These are phyloP conservation scores for Phylloporus arenicola DNA, from an alignment of 768 basidiomycete species.

Conservation along the genomic window DNA sequence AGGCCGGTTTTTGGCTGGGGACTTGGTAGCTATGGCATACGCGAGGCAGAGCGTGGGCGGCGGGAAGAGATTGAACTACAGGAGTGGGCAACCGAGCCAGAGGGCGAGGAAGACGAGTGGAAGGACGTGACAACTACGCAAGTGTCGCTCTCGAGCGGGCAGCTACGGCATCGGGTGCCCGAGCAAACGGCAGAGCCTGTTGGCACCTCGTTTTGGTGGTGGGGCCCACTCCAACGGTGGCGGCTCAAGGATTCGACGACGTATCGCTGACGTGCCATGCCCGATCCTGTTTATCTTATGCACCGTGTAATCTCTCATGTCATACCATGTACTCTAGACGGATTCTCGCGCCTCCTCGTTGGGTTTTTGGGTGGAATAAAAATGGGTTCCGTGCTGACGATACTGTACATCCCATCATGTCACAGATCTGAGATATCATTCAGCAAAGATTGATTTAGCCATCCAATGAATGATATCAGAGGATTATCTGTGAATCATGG, in stretches of 20 bases:
- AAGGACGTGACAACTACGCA: constrained; percentile 4
- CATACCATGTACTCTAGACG: neutral
- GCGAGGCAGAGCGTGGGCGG: constrained; percentile 30
- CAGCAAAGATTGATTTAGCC: too few species aligned
- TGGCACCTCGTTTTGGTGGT: constrained; percentile 63
- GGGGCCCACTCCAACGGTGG: constrained; percentile 73
- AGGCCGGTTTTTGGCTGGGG: constrained; percentile 55
- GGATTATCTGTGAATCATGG: neutral
- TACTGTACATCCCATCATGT: too few species aligned
- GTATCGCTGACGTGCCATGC: constrained; percentile 38
- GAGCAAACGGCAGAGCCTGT: constrained; percentile 3
- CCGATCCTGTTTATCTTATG: neutral
- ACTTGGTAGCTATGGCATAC: constrained; percentile 61
- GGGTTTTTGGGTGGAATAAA: neutral
- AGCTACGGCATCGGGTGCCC: constrained; percentile 10
- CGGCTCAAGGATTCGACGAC: constrained; percentile 71
- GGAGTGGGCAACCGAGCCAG: neutral
- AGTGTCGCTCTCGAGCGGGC: neutral
- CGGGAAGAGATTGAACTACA: constrained; percentile 13
- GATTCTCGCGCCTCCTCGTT: neutral
- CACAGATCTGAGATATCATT: too few species aligned
- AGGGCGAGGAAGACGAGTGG: constrained; percentile 17
- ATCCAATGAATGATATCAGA: too few species aligned
- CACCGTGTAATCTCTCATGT: constrained; percentile 6
- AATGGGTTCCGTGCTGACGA: too few species aligned